Evolutionary conservation across 2,329 filamentous ascomycete species (phyloP).

Genomic region (Aspergillus sp.): DNA sequence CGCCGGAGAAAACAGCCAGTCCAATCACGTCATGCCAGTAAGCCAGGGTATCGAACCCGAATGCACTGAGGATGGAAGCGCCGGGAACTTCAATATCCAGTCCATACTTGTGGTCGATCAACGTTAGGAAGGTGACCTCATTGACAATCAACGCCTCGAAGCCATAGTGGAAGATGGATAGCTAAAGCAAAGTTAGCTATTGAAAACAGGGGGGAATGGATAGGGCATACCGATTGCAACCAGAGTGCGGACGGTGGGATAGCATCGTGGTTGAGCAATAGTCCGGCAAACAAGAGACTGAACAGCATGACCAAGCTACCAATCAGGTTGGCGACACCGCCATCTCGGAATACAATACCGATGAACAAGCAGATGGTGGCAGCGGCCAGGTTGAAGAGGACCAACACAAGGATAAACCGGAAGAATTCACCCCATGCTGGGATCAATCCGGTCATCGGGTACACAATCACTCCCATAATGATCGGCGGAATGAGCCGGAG

Average conservation of each 20-base stretch:
- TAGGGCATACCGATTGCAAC: slow-evolving; percentile 73
- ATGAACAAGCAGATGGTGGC: slow-evolving; percentile 94
- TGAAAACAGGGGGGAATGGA: neutral
- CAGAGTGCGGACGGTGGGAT: slow-evolving; percentile 85
- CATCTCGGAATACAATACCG: slow-evolving; percentile 91
- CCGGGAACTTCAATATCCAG: slow-evolving; percentile 96
- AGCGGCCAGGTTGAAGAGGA: slow-evolving; percentile 94
- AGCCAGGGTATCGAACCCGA: slow-evolving; percentile 87
- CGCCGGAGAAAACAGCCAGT: slow-evolving; percentile 77
- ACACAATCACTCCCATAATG: slow-evolving; percentile 93
- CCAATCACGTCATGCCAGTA: slow-evolving; percentile 85
- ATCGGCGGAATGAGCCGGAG: slow-evolving; percentile 93
- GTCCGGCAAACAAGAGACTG: slow-evolving; percentile 89
- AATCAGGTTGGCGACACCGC: slow-evolving; percentile 87
- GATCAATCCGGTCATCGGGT: slow-evolving; percentile 95
- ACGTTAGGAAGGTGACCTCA: slow-evolving; percentile 85
- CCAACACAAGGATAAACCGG: slow-evolving; percentile 87
- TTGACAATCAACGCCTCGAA: slow-evolving; percentile 98
- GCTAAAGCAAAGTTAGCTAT: slow-evolving; percentile 45
- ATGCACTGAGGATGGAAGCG: slow-evolving; percentile 89
- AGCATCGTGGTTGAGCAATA: slow-evolving; percentile 91
- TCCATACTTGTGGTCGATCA: slow-evolving; percentile 93
- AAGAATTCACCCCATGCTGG: slow-evolving; percentile 82
- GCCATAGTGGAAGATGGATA: slow-evolving; percentile 98
- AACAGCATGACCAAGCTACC: slow-evolving; percentile 97